A percentile compares a stretch with the other conserved stretches of the same genome.
These are phyloP conservation scores for Mychonastes homosphaera DNA, from an alignment of 139 green algal species.

Conservation along the genomic window DNA sequence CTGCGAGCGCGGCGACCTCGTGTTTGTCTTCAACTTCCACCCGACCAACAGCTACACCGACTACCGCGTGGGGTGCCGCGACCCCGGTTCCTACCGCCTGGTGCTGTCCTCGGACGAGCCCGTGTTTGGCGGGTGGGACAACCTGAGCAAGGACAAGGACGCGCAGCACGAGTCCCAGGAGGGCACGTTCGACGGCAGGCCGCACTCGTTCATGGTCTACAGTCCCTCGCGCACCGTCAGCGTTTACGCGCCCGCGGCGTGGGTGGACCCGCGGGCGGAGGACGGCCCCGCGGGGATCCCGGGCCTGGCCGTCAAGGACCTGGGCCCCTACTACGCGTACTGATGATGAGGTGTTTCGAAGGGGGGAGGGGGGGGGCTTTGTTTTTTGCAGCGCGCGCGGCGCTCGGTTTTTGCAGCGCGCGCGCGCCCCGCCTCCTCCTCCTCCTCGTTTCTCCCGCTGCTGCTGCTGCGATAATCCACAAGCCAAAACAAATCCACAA, in stretches of 20 bases:
- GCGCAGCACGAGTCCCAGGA: slow-evolving; percentile 12
- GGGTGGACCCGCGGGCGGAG: slow-evolving; percentile 59
- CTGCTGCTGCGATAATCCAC: no score
- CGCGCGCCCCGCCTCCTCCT: not conserved
- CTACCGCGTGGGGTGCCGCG: slow-evolving; percentile 77
- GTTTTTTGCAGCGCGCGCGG: no score
- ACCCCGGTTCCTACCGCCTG: slow-evolving; percentile 44
- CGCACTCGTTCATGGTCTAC: slow-evolving; percentile 64
- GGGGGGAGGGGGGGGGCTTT: no score
- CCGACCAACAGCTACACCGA: slow-evolving; percentile 75
- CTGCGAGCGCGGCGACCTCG: slow-evolving; percentile 85
- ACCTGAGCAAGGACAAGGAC: slow-evolving; percentile 71
- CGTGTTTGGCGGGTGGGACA: slow-evolving; percentile 78
- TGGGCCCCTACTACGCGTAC: slow-evolving; percentile 52
- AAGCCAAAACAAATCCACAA: no score
- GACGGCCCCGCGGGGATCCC: slow-evolving; percentile 55
- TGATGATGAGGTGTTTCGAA: no score
- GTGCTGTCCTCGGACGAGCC: slow-evolving; percentile 71
- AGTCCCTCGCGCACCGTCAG: slow-evolving; percentile 64
- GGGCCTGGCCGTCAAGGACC: slow-evolving; percentile 70
- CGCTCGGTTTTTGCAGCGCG: not conserved
- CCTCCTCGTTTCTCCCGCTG: not conserved
- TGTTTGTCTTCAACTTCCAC: slow-evolving; percentile 99
- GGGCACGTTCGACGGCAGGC: slow-evolving; percentile 47
- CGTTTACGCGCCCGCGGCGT: slow-evolving; percentile 71